phyloP scores from a whole-genome alignment of 164 flowering plant species.

The Piper betle region DNA sequence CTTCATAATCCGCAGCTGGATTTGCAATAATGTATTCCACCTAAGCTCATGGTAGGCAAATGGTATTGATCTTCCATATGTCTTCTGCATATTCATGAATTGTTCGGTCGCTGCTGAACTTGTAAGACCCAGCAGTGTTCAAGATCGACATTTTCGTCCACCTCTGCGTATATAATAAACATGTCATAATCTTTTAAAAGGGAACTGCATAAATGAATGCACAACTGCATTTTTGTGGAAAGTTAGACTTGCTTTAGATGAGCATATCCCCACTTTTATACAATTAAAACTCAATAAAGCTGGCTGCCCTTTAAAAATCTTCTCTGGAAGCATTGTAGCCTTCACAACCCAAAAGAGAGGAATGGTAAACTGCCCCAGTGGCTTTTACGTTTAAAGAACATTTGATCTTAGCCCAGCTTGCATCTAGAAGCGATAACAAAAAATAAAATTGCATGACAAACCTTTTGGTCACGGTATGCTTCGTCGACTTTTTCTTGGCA shows the following conservation, averaged over 20 bases:
- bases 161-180: constrained; percentile 24
- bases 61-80: constrained; percentile 72
- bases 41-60: constrained; percentile 25
- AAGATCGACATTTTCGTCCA: constrained; percentile 89
- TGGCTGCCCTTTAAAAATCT: too few species aligned
- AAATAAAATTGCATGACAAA: constrained; percentile 6
- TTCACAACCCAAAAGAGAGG: too few species aligned
- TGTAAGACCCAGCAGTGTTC: constrained; percentile 84
- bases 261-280: neutral
- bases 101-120: constrained; percentile 92
- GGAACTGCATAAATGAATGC: neutral
- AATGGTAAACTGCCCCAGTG: too few species aligned
- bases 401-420: neutral
- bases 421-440: neutral
- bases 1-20: too few species aligned
- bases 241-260: neutral
- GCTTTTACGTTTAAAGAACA: too few species aligned
- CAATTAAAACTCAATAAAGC: too few species aligned
- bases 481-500: constrained; percentile 86
- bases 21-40: neutral
- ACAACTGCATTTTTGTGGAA: neutral
- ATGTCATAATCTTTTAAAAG: neutral
- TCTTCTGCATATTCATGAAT: constrained; percentile 79
- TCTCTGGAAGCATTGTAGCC: too few species aligned
- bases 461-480: constrained; percentile 77